Conservation (phyloP, 1,139 yeast genomes). For the Yamadazyma mexicana region DNA sequence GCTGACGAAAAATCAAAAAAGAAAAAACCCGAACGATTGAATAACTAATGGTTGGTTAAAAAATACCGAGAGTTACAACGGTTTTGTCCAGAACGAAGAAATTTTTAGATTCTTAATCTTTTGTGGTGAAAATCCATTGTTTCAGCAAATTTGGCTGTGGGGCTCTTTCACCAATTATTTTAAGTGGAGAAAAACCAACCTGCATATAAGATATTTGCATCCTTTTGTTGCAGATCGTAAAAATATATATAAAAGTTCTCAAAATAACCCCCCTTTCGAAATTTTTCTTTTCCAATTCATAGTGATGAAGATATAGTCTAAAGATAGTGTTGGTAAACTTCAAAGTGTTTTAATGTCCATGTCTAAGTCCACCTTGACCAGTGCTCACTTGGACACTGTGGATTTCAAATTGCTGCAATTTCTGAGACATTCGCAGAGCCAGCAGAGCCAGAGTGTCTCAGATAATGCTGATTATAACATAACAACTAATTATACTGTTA, state of each 20-base stretch:
- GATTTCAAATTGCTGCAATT: slow-evolving; percentile 6
- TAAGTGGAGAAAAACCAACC: not conserved
- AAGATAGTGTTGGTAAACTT: too few species aligned
- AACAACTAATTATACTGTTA: not conserved
- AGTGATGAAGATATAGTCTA: not conserved
- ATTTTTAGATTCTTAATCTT: too few species aligned
- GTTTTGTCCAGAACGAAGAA: too few species aligned
- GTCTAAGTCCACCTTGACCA: slow-evolving; percentile 6
- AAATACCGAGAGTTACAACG: too few species aligned
- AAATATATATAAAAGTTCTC: slow-evolving; percentile 1
- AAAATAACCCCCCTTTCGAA: not conserved
- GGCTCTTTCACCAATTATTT: not conserved
- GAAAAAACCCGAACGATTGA: too few species aligned
- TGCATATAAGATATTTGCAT: not conserved
- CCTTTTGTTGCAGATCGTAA: not conserved
- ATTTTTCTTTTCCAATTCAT: not conserved
- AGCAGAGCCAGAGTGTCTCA: not conserved
- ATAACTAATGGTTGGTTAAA: too few species aligned
- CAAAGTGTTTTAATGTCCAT: not conserved
- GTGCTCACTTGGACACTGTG: slow-evolving; percentile 6
- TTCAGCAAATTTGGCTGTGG: not conserved
- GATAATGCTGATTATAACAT: not conserved
- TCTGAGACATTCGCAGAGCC: not conserved
- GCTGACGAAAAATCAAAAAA: not conserved
- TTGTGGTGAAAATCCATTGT: not conserved